Conservation (phyloP, 495 filamentous ascomycete genomes). For the Lasiosphaeria ovina region DNA sequence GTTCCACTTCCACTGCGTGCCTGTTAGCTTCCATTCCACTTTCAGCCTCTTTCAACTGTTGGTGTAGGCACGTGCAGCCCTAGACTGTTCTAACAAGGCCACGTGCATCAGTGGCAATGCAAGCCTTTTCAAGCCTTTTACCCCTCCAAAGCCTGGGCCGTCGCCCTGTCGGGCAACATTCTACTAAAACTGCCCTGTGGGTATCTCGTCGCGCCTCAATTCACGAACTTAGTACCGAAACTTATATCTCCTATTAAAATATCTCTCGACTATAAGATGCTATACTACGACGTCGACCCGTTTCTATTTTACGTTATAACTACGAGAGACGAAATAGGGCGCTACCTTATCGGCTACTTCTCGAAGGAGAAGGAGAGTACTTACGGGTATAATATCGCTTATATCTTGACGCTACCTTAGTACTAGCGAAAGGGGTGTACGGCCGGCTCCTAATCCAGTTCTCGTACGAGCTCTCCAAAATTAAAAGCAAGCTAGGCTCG, state of each 20-base stretch:
- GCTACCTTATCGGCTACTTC: conserved; percentile 94
- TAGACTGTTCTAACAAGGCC: no score
- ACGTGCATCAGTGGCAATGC: no score
- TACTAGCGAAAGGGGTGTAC: conserved; percentile 92
- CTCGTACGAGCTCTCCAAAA: conserved; percentile 94
- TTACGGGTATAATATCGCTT: conserved; percentile 95
- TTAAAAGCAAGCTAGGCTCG: conserved; percentile 89
- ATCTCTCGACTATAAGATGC: conserved; percentile 97
- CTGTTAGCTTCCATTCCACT: no score
- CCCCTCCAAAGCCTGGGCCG: no score
- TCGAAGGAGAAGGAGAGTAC: conserved; percentile 97
- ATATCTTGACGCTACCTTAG: conserved; percentile 93
- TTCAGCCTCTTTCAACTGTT: no score
- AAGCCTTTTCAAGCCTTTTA: no score
- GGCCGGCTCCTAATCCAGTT: conserved; percentile 93
- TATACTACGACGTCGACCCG: conserved; percentile 99
- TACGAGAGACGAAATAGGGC: conserved; percentile 77
- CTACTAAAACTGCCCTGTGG: background rate
- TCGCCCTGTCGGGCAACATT: background rate
- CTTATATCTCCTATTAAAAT: conserved; percentile 91
- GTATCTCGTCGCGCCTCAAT: background rate
- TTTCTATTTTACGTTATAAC: conserved; percentile 99
- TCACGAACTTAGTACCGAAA: conserved; percentile 85
- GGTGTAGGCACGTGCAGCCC: no score
- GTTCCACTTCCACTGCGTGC: no score